phyloP scores from a whole-genome alignment of 1,284 basidiomycete species.

The Ustilago esculenta region DNA sequence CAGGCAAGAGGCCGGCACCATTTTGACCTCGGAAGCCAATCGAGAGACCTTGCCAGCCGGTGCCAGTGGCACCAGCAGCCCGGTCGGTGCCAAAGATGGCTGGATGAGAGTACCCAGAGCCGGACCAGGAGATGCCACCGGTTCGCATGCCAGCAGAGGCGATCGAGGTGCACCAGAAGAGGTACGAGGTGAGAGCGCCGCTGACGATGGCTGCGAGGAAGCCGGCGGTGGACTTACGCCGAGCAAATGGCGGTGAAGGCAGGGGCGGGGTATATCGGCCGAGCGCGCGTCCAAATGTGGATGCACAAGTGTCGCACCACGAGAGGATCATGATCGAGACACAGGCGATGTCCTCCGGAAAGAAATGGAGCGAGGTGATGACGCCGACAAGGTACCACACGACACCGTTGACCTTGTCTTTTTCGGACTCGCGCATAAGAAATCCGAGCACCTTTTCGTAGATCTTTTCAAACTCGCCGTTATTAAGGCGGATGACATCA shows the following conservation, averaged over 20 bases:
- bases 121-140: conserved; percentile 59
- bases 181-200: conserved; percentile 77
- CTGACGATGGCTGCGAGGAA: conserved; percentile 85
- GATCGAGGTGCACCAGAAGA: conserved; percentile 76
- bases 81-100: conserved; percentile 56
- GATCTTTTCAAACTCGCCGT: conserved; percentile 75
- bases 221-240: conserved; percentile 87
- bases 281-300: conserved; percentile 87
- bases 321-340: conserved; percentile 73
- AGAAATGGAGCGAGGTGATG: conserved; percentile 78
- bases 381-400: conserved; percentile 96
- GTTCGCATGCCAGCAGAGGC: conserved; percentile 49
- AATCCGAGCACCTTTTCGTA: conserved; percentile 85
- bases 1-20: conserved; percentile 28
- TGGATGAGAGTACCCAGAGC: conserved; percentile 35
- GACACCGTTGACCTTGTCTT: conserved; percentile 75
- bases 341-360: conserved; percentile 65
- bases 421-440: conserved; percentile 93
- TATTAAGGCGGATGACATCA: conserved; percentile 82
- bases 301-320: conserved; percentile 96
- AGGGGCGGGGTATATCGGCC: conserved; percentile 81
- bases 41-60: conserved; percentile 51
- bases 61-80: conserved; percentile 34
- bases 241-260: conserved; percentile 79
- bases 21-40: conserved; percentile 41